Percentiles rank a stretch among this genome's conserved stretches.
Evolutionary conservation across 352 stramenopile genomes (phyloP).

Genomic region (Plasmopara viticola): DNA sequence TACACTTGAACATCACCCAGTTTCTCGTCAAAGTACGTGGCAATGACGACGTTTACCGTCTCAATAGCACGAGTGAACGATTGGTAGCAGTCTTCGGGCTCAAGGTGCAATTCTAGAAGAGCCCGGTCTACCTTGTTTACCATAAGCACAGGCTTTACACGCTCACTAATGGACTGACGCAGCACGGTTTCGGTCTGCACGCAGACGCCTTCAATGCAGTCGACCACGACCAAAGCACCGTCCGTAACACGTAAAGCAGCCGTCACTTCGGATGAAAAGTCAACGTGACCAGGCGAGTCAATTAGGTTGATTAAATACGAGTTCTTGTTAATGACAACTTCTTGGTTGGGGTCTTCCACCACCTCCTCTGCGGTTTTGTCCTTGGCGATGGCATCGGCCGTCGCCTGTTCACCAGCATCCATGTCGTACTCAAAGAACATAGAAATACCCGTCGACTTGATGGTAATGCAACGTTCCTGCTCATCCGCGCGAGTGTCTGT

Average conservation of each 20-base stretch:
- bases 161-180: constrained; percentile 96
- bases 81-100: constrained; percentile 99
- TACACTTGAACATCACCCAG: constrained; percentile 98
- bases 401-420: constrained; percentile 87
- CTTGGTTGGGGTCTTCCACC: constrained; percentile 8
- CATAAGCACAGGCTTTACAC: constrained; percentile 98
- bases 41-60: constrained; percentile 99
- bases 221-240: constrained; percentile 98
- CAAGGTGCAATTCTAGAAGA: constrained; percentile 97
- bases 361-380: constrained; percentile 36
- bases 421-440: constrained; percentile 99
- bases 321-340: constrained; percentile 94
- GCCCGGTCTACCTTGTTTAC: constrained; percentile 99
- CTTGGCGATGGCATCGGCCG: constrained; percentile 53
- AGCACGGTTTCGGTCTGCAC: constrained; percentile 99
- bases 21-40: constrained; percentile 97
- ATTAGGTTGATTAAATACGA: constrained; percentile 99
- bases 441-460: constrained; percentile 99
- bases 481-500: constrained; percentile 99
- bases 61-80: constrained; percentile 98
- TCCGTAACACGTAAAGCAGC: constrained; percentile 98
- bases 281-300: constrained; percentile 99
- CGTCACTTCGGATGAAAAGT: constrained; percentile 99
- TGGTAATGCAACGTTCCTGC: constrained; percentile 99
- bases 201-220: constrained; percentile 99